Base-by-base conservation (phyloP, 129 eudicot species). In the Lonicera japonica region DNA sequence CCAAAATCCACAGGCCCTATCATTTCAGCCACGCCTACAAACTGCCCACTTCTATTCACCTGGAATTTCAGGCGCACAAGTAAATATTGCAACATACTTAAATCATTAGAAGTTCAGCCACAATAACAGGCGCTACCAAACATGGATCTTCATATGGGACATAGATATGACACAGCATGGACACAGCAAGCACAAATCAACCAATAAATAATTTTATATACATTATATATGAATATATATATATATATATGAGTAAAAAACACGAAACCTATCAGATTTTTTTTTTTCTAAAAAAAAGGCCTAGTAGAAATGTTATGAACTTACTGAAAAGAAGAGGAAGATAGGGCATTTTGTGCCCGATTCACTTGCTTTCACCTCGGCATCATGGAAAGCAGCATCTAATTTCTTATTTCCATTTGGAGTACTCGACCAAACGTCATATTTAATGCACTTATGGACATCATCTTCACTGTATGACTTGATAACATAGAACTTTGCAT, bases 391-490 rank as follows among this genome's bases (percentile, higher is more conserved):
- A 16, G 88, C 90, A 51, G 83, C 74, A 71, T 87, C 90, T 21
- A 91, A 68, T 51, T 91, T 91, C 71, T 75, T 91, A 54, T 91
- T 91, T 20, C 97, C 97, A 63, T 82, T 84, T 9, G 95, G 88
- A n/a, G 97, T 91, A 65, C 97, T 91, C 0, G 97, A 87, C 97
- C 95, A 91, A 71, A 91, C 97, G 60, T 84, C 76, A 51, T 87
- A 91, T 51, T 91, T 91, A n/a, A 91, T 72, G 58, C 88, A 74
- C 72, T 84, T 91, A 67, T 91, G 97, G 25, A 87, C 65, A 38
- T 91, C 97, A 58, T 84, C 97, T 79, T 91, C 95, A 56, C 97
- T 91, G 61, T 80, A 91, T 1, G 97, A 91, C 70, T 91, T 91
- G 25, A 91, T 87, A 12, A 87, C 88, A 52, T 45, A 91, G 20